These are phyloP conservation scores for Trichoderma sp. DNA, from an alignment of 2,329 filamentous ascomycete genomes.

Conservation along the genomic window DNA sequence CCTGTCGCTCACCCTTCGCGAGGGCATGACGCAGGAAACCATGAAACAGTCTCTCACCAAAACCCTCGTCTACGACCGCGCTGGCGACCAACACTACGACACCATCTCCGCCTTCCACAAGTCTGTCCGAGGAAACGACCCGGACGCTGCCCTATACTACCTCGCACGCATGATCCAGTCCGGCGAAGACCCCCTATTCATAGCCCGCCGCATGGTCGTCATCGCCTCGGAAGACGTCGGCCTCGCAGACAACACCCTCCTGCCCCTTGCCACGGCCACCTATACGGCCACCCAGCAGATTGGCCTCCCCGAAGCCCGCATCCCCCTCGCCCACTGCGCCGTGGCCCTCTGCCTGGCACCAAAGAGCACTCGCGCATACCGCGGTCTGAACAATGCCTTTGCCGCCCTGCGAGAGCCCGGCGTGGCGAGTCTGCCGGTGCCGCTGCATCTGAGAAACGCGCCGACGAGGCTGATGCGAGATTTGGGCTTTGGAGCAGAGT, in stretches of 20 bases:
- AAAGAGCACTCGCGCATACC: slow-evolving; percentile 86
- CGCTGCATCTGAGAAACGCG: slow-evolving; percentile 86
- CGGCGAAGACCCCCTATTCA: slow-evolving; percentile 89
- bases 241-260: slow-evolving; percentile 80
- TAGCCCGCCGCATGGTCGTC: slow-evolving; percentile 90
- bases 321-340: slow-evolving; percentile 85
- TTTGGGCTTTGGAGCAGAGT: slow-evolving; percentile 84
- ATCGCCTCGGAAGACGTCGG: slow-evolving; percentile 95
- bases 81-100: slow-evolving; percentile 96
- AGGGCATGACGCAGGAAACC: slow-evolving; percentile 69
- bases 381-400: slow-evolving; percentile 79
- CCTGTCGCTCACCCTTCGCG: slow-evolving; percentile 66
- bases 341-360: slow-evolving; percentile 79
- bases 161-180: slow-evolving; percentile 94
- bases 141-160: slow-evolving; percentile 92
- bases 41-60: slow-evolving; percentile 86
- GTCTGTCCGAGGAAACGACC: slow-evolving; percentile 81
- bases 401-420: slow-evolving; percentile 81
- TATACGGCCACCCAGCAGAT: slow-evolving; percentile 91
- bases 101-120: slow-evolving; percentile 98
- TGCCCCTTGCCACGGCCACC: slow-evolving; percentile 81
- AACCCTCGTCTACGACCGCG: slow-evolving; percentile 91
- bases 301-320: slow-evolving; percentile 91
- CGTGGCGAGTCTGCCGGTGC: slow-evolving; percentile 78
- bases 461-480: slow-evolving; percentile 93